A percentile compares a stretch with the other conserved stretches of the same genome.
Conservation (phyloP, 345 rosid species). For the Salix purpurea region DNA sequence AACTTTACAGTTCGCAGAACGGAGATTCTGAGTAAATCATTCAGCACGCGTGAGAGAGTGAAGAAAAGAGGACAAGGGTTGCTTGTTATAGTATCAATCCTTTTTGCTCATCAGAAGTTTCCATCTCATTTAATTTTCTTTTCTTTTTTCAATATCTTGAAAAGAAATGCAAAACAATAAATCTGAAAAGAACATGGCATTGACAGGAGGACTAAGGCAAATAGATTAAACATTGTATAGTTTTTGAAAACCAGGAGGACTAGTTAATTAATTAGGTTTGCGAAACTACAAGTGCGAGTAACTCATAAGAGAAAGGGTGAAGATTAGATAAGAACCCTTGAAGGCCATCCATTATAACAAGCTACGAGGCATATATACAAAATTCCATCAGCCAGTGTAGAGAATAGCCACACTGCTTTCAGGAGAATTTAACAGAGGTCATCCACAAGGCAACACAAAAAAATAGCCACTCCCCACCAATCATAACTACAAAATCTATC, state of each 20-base stretch:
- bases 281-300: no score
- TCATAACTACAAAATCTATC: conserved; percentile 18
- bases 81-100: neutral
- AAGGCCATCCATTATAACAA: conserved; percentile 17
- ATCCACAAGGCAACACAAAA: conserved; percentile 15
- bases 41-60: no score
- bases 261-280: no score
- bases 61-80: no score
- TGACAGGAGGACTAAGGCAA: neutral
- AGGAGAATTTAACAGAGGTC: conserved; percentile 23
- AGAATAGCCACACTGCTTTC: conserved; percentile 15
- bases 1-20: no score
- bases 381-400: conserved; percentile 19
- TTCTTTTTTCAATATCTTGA: neutral
- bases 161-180: neutral
- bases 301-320: neutral
- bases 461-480: conserved; percentile 18
- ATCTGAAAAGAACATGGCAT: neutral
- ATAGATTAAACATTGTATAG: no score
- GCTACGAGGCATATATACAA: conserved; percentile 36
- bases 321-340: neutral
- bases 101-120: neutral
- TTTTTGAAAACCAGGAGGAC: no score
- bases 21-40: no score
- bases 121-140: neutral